phyloP scores from a whole-genome alignment of 495 filamentous ascomycete genomes.

The Patellaria atrata region DNA sequence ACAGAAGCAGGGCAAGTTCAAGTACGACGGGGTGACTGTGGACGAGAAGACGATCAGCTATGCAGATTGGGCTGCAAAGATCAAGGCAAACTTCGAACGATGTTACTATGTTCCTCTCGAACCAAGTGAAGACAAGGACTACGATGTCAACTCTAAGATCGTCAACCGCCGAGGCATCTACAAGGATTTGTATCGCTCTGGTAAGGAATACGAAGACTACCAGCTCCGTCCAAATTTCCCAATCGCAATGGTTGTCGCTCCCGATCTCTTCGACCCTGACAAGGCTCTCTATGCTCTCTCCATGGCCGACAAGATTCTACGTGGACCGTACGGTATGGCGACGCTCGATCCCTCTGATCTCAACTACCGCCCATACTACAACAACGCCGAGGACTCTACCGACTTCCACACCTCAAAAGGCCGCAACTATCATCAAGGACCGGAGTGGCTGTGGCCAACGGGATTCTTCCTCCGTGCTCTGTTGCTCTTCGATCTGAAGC shows the following conservation, averaged over 20 bases:
- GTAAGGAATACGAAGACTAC: slow-evolving; percentile 95
- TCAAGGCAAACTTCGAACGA: slow-evolving; percentile 77
- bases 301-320: slow-evolving; percentile 60
- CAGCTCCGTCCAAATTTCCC: slow-evolving; percentile 89
- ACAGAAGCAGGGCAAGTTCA: slow-evolving; percentile 48
- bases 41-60: slow-evolving; percentile 50
- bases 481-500: slow-evolving; percentile 72
- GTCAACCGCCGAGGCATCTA: slow-evolving; percentile 90
- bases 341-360: slow-evolving; percentile 84
- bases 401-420: slow-evolving; percentile 88
- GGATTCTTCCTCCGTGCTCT: slow-evolving; percentile 89
- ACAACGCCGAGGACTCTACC: slow-evolving; percentile 80
- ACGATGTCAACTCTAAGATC: slow-evolving; percentile 65
- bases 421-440: slow-evolving; percentile 94
- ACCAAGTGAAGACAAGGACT: slow-evolving; percentile 49
- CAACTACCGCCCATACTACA: slow-evolving; percentile 88
- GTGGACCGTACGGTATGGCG: slow-evolving; percentile 85
- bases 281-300: slow-evolving; percentile 67
- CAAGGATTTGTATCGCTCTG: slow-evolving; percentile 85
- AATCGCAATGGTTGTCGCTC: slow-evolving; percentile 89
- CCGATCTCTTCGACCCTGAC: slow-evolving; percentile 64
- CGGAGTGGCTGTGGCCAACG: slow-evolving; percentile 98
- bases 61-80: slow-evolving; percentile 61
- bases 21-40: slow-evolving; percentile 53
- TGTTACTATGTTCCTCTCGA: slow-evolving; percentile 73